Evolutionary conservation across 2,329 filamentous ascomycete species (phyloP), one percentile per base, ranked within the genome.

Genomic region (Aspergillus neoniger): DNA sequence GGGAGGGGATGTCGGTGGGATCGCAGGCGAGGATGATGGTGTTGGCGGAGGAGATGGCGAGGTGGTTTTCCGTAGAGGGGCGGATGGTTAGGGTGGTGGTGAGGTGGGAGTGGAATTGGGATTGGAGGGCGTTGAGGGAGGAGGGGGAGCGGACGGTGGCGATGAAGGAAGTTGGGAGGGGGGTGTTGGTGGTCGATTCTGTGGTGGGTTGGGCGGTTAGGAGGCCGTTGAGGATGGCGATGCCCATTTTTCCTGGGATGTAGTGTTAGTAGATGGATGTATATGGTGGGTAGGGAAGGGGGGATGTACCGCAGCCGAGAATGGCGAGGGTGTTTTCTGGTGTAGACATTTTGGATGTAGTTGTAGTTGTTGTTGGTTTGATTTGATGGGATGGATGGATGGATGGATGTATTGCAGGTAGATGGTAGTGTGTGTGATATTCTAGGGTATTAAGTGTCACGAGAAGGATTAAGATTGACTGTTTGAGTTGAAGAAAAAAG

Each of bases 251-350:
- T 32, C 52, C 52, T 55, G n/a, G 5, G 19, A 5, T 17, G 5
- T 12, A 19, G 15, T n/a, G 23, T 44, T 36, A 55, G 39, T 7
- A 1, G 5, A 15, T n/a, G 17, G 51, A 5, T 23, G 12, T 4
- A 8, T 9, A 50, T n/a, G 15, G 30, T 21, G 9, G 14, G 19
- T 21, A 21, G 43, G 19, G 12, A 28, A 23, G 2, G 39, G 5
- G 38, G 36, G 7, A 49, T 17, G 17, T 44, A 55, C 52, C 52
- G 52, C 52, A 55, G 38, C 52, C 52, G 52, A 55, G 43, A n/a
- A 55, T 44, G 38, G 32, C 38, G 39, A 55, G 52, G 38, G 38
- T 44, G 43, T 43, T 15, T n/a, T 44, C 38, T 38, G 38, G n/a
- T 7, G 52, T 19, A 10, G 52, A 55, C 52, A 55, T 55, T 4